phyloP scores from a whole-genome alignment of 768 basidiomycete genomes.

The Hirschioporus abietinus region DNA sequence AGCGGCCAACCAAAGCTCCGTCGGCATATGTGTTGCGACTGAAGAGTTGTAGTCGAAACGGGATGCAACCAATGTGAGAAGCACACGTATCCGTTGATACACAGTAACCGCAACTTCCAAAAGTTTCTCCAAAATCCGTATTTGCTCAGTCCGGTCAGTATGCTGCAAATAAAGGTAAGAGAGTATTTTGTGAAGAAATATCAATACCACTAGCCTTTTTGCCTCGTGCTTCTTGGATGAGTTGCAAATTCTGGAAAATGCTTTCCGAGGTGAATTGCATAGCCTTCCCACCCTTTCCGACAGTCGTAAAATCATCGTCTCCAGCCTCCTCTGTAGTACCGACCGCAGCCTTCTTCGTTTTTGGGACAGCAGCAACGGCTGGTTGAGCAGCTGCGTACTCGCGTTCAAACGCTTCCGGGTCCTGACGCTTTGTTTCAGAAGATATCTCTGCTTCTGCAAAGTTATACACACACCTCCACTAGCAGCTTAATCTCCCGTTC shows the following conservation, averaged over 20 bases:
- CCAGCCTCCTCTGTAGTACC: constrained; percentile 31
- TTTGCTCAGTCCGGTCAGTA: constrained; percentile 93
- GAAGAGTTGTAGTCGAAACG: constrained; percentile 97
- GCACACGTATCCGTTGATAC: constrained; percentile 91
- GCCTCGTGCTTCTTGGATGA: constrained; percentile 90
- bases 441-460: neutral
- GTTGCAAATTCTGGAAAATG: constrained; percentile 89
- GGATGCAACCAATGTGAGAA: constrained; percentile 88
- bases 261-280: constrained; percentile 78
- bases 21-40: constrained; percentile 81
- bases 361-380: constrained; percentile 33
- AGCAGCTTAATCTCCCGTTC: constrained; percentile 77
- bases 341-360: constrained; percentile 29
- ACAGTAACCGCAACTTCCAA: constrained; percentile 80
- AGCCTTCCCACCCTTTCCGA: constrained; percentile 84
- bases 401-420: constrained; percentile 82
- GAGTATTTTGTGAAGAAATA: constrained; percentile 3
- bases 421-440: constrained; percentile 38
- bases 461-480: constrained; percentile 52
- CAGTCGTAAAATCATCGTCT: constrained; percentile 75
- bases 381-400: constrained; percentile 58
- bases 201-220: constrained; percentile 68
- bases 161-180: constrained; percentile 47
- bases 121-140: constrained; percentile 82
- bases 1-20: constrained; percentile 85